Base-by-base conservation (phyloP, 2,329 filamentous ascomycete species). In the Fusarium sp. region DNA sequence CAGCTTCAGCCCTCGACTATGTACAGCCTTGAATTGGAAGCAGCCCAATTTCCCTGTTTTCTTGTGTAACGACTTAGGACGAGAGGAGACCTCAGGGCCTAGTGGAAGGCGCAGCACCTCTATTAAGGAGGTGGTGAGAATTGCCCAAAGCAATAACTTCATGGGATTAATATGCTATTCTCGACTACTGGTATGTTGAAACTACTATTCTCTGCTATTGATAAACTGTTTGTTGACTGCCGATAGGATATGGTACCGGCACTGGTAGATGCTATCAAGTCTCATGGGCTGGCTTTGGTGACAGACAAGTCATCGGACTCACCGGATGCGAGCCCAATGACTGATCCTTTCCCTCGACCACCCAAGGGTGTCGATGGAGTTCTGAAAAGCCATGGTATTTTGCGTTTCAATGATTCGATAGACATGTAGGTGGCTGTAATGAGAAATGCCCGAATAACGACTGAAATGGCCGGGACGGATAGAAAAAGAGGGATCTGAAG, bases 41-140 rank as follows among this genome's bases (percentile, higher is more conserved):
- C 96, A 99, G 82, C 96, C 96, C 6, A 99, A 98, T 80, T 99
- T 98, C 81, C 96, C 96, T 1, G 94, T 98, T 1, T 93, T 99
- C 77, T 87, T 98, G 52, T 98, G 95, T 84, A 98, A 98, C 81
- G 95, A 98, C 68, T 89, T 98, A 33, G 94, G 94, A 28, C 87
- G 88, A 13, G 89, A 91, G 68, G 87, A 87, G 35, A 80, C 83
- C 28, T 82, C 83, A 66, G 77, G 78, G 12, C 79, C 81, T 20
- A 93, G 91, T 75, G 94, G 93, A 22, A 88, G 92, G 63, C 90
- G 91, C 54, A 93, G 92, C 20, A 92, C 92, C 74, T 98, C 94
- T 11, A 94, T 98, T 75, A 99, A 98, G 84, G 96, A 99, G 81
- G 94, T 94, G 9, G 96, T 98, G 20, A 90, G 95, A 73, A 94